Conservation (phyloP, 1,139 yeast genomes). For the Lodderomyces jiufengensis region DNA sequence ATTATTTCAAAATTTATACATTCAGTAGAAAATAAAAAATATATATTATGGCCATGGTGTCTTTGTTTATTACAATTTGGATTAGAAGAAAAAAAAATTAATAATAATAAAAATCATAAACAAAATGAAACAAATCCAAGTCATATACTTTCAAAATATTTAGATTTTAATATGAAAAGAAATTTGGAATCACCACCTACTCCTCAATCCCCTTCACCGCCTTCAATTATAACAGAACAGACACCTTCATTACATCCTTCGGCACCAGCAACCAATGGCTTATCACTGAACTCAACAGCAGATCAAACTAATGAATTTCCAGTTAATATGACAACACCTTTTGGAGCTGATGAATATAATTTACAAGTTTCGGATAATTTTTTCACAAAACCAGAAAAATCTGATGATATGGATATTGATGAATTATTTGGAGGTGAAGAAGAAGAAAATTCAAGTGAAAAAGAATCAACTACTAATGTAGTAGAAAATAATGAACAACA, state of each 20-base stretch:
- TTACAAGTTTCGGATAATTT: conserved; percentile 18
- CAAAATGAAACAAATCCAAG: conserved; percentile 25
- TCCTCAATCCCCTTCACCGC: too few relatives aligned
- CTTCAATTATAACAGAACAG: conserved; percentile 12
- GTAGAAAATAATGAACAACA: conserved; percentile 6
- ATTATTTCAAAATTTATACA: conserved; percentile 54
- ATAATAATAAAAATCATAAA: conserved; percentile 4
- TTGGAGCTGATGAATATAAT: conserved; percentile 24
- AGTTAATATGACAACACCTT: conserved; percentile 18
- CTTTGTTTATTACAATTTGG: conserved; percentile 60
- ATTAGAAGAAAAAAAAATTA: conserved; percentile 16
- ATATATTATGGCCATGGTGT: conserved; percentile 68
- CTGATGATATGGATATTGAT: conserved; percentile 31
- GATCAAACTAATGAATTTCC: conserved; percentile 9
- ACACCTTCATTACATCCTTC: conserved; percentile 2
- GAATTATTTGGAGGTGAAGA: conserved; percentile 42
- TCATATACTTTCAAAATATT: conserved; percentile 32
- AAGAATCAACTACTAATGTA: neutral
- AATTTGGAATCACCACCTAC: conserved; percentile 15
- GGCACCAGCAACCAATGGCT: neutral
- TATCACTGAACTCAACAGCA: conserved; percentile 4
- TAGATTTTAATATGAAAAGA: conserved; percentile 31
- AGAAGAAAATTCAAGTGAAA: neutral
- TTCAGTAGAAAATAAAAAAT: conserved; percentile 52
- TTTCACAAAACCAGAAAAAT: conserved; percentile 9